A percentile compares a stretch with the other conserved stretches of the same genome.
These are phyloP conservation scores for Nannizzia gypsea DNA, from an alignment of 2,329 filamentous ascomycete genomes.

Conservation along the genomic window DNA sequence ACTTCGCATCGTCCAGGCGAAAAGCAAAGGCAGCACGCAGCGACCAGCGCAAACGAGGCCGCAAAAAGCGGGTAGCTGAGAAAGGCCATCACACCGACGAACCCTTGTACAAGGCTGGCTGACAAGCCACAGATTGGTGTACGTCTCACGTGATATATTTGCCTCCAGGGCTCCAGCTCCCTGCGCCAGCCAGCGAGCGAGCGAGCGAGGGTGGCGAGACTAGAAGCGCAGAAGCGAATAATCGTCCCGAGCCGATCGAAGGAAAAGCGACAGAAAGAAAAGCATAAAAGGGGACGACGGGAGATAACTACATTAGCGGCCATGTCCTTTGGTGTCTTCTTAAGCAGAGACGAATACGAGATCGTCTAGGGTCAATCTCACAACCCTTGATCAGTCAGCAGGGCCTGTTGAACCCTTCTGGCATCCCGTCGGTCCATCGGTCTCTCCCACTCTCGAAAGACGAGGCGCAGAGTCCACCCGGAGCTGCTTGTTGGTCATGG, in stretches of 20 bases:
- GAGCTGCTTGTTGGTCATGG: constrained; percentile 1
- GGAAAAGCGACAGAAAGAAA: neutral
- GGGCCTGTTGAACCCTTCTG: neutral
- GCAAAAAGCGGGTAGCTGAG: too few species aligned
- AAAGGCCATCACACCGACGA: too few species aligned
- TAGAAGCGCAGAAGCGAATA: neutral
- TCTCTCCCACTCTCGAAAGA: too few species aligned
- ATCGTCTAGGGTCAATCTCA: neutral
- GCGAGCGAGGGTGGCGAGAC: neutral
- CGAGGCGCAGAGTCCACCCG: neutral
- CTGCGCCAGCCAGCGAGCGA: too few species aligned
- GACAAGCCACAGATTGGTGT: too few species aligned
- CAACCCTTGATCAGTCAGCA: neutral
- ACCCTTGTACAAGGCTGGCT: too few species aligned
- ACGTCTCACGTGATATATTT: neutral
- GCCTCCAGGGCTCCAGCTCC: neutral
- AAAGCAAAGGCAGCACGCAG: neutral
- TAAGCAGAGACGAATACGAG: neutral
- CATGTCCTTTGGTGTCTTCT: neutral
- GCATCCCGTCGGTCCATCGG: neutral
- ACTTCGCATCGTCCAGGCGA: too few species aligned
- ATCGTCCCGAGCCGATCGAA: neutral
- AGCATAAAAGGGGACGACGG: neutral
- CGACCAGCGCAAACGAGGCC: too few species aligned
- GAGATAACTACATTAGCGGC: neutral